phyloP scores from a whole-genome alignment of 257 asterid species.

The Przewalskia tangutica region DNA sequence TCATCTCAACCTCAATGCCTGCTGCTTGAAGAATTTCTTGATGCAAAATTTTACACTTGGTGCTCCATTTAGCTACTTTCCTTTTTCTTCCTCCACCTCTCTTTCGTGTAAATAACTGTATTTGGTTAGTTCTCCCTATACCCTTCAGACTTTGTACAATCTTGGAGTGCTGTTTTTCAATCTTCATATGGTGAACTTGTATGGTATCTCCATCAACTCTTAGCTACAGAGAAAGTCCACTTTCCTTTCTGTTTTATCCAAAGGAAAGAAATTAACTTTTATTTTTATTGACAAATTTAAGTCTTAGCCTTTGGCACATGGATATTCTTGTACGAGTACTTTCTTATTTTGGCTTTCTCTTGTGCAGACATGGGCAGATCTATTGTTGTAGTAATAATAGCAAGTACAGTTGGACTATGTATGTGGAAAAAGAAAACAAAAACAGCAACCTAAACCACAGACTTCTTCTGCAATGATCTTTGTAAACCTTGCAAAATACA shows the following conservation, averaged over 20 bases:
- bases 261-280: conserved; percentile 25
- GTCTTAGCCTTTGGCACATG: neutral
- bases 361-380: neutral
- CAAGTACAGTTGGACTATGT: neutral
- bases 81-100: neutral
- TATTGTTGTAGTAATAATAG: neutral
- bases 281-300: conserved; percentile 7
- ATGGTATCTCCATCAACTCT: neutral
- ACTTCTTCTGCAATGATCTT: neutral
- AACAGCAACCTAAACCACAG: neutral
- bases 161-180: neutral
- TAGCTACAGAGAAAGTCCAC: neutral
- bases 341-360: neutral
- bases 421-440: neutral
- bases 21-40: conserved; percentile 27
- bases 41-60: neutral
- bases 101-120: conserved; percentile 35
- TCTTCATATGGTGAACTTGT: neutral
- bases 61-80: neutral
- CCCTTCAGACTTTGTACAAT: neutral
- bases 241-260: conserved; percentile 30
- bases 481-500: neutral
- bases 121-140: neutral
- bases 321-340: neutral
- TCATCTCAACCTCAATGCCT: conserved; percentile 71